Evolutionary conservation across 495 filamentous ascomycete genomes (phyloP).

Genomic region (Pseudomonodictys pantanalensis): DNA sequence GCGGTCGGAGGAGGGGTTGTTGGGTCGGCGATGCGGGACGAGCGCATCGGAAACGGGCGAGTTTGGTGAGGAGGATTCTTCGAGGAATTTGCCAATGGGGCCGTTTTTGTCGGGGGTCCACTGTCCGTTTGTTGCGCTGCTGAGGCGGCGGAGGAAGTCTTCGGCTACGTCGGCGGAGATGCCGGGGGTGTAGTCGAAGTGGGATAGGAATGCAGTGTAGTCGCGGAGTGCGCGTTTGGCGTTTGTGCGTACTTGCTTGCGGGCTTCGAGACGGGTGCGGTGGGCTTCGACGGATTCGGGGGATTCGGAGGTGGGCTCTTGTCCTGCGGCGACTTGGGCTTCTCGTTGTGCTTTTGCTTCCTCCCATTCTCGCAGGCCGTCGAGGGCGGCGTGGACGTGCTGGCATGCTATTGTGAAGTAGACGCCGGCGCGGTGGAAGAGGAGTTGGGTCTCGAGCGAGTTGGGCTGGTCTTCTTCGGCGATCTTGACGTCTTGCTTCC

Average conservation of each 20-base stretch:
- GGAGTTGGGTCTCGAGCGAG: slow-evolving; percentile 67
- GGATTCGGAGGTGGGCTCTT: slow-evolving; percentile 32
- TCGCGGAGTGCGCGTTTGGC: slow-evolving; percentile 73
- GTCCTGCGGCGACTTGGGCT: slow-evolving; percentile 26
- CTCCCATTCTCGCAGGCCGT: slow-evolving; percentile 40
- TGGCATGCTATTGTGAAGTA: slow-evolving; percentile 69
- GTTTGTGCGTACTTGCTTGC: slow-evolving; percentile 64
- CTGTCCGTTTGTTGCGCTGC: slow-evolving; percentile 50
- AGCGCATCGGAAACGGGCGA: slow-evolving; percentile 34
- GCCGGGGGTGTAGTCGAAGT: slow-evolving; percentile 74
- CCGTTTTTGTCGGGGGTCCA: slow-evolving; percentile 32
- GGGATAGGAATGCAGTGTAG: slow-evolving; percentile 63
- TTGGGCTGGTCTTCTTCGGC: slow-evolving; percentile 69
- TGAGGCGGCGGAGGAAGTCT: slow-evolving; percentile 64
- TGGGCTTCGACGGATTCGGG: slow-evolving; percentile 39
- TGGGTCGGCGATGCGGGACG: slow-evolving; percentile 35
- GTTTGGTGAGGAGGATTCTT: slow-evolving; percentile 11
- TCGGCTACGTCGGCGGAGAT: slow-evolving; percentile 60
- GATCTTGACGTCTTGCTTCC: slow-evolving; percentile 52
- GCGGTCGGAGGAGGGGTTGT: slow-evolving; percentile 28
- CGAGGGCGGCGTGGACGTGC: slow-evolving; percentile 56
- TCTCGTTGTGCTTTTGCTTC: slow-evolving; percentile 29
- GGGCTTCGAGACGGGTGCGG: slow-evolving; percentile 52
- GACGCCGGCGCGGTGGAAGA: slow-evolving; percentile 73
- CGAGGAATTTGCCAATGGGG: slow-evolving; percentile 18